Base-by-base conservation (phyloP, 2,329 filamentous ascomycete species). In the Thielaviopsis ethacetica region DNA sequence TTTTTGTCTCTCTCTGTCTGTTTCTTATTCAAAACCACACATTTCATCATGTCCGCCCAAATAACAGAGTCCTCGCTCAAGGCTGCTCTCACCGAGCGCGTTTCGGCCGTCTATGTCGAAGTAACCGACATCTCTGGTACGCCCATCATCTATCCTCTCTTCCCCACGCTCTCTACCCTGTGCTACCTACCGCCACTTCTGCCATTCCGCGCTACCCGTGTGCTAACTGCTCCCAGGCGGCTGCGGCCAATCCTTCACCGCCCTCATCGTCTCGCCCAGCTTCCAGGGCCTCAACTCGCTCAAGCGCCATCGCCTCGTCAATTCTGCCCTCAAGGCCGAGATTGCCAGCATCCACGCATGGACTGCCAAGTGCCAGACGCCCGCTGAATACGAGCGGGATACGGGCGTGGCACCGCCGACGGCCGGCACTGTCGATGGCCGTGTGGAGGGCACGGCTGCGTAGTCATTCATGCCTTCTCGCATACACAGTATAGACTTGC, bases 351-450 rank as follows among this genome's bases (percentile, higher is more conserved):
- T 96, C 65, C 91, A 96, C 74, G 91, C 91, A 47, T 96, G 91
- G 91, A 94, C 88, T 59, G 88, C 90, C 27, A 94, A 90, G 73
- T 95, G 91, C 70, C 86, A 90, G 74, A 96, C 91, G 9, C 88
- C 88, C 0, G 88, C 90, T 66, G 88, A 96, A 74, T 95, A 86
- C 83, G 81, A 88, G 73, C 83, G 81, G 71, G 80, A 85, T 71
- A 70, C 68, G 65, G 71, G 70, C 24, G 66, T 49, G 22, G 47
- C 53, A 12, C 53, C 38, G 24, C 56, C 56, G 7, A 49, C 50
- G 54, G 71, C 75, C 15, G 75, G 75, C 7, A 76, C 74, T 0
- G 70, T 73, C 0, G 70, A 65, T 1, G 74, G 73, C 0, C 71
- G 71, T 55, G 75, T 76, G 13, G 38, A 44, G 38, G 38, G 38